These are phyloP conservation scores for Rhizopus arrhizus DNA, from an alignment of 371 early-diverging fungal species.

Conservation along the genomic window DNA sequence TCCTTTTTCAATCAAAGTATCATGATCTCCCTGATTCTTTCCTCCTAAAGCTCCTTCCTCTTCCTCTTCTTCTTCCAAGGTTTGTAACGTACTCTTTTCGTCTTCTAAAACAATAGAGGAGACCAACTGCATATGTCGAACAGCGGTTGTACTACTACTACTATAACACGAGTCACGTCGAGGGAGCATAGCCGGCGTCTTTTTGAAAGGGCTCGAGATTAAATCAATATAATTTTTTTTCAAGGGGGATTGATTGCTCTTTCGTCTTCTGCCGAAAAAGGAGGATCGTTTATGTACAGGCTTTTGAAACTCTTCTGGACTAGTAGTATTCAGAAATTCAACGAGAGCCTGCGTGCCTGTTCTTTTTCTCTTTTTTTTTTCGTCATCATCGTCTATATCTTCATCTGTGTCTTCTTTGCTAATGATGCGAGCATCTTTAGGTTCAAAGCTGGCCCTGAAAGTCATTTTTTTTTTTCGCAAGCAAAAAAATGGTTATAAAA, in stretches of 20 bases:
- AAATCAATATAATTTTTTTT: constrained; percentile 31
- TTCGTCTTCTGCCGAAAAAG: constrained; percentile 19
- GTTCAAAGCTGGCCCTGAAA: constrained; percentile 29
- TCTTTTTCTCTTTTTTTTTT: constrained; percentile 22
- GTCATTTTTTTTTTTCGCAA: constrained; percentile 12
- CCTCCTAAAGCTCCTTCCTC: too few relatives aligned
- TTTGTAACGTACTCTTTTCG: constrained; percentile 1
- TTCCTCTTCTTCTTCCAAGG: background rate
- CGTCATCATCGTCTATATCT: constrained; percentile 16
- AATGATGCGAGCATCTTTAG: constrained; percentile 34
- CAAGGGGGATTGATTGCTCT: constrained; percentile 1
- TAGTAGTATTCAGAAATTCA: constrained; percentile 38
- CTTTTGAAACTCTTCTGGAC: constrained; percentile 38
- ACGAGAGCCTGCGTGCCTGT: constrained; percentile 41
- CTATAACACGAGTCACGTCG: constrained; percentile 1
- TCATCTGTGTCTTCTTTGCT: constrained; percentile 19
- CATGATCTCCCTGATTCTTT: background rate
- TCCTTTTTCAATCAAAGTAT: constrained; percentile 22
- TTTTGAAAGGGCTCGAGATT: constrained; percentile 24
- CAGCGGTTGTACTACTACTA: constrained; percentile 4
- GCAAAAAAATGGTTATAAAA: too few relatives aligned
- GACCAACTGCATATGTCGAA: background rate
- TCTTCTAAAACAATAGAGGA: constrained; percentile 1
- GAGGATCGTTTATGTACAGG: constrained; percentile 18
- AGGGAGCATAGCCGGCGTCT: constrained; percentile 1